Percentiles rank a stretch among this genome's conserved stretches.
Evolutionary conservation across 257 asterid species (phyloP).

Genomic region (Marsdenia floribunda): DNA sequence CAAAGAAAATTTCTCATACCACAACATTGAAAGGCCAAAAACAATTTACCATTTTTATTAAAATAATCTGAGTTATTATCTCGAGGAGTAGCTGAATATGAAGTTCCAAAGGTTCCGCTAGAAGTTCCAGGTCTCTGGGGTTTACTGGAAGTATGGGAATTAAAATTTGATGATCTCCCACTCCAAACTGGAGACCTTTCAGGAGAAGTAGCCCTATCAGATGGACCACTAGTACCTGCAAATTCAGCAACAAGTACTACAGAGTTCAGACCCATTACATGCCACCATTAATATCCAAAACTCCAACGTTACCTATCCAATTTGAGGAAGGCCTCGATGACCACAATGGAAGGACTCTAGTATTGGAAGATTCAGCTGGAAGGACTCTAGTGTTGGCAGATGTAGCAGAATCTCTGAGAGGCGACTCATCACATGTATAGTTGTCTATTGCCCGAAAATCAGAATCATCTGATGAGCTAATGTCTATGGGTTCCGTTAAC

Average conservation of each 20-base stretch:
- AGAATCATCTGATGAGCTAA: slow-evolving; percentile 86
- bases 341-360: slow-evolving; percentile 49
- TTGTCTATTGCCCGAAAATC: slow-evolving; percentile 73
- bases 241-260: slow-evolving; percentile 10
- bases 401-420: slow-evolving; percentile 47
- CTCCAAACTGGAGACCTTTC: slow-evolving; percentile 34
- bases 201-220: slow-evolving; percentile 31
- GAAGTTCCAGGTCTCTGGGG: slow-evolving; percentile 25
- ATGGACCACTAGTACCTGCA: slow-evolving; percentile 37
- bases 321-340: slow-evolving; percentile 23
- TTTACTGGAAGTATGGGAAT: slow-evolving; percentile 4
- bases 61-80: slow-evolving; percentile 22
- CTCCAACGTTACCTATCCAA: slow-evolving; percentile 39
- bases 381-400: slow-evolving; percentile 25
- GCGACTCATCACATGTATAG: slow-evolving; percentile 53
- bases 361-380: background rate
- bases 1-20: slow-evolving; percentile 3
- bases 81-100: slow-evolving; percentile 29
- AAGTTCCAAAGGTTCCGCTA: slow-evolving; percentile 37
- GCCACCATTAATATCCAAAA: slow-evolving; percentile 8
- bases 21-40: slow-evolving; percentile 5
- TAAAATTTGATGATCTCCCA: slow-evolving; percentile 34
- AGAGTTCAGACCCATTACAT: slow-evolving; percentile 11
- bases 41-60: slow-evolving; percentile 26
- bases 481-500: slow-evolving; percentile 57